A percentile compares a stretch with the other conserved stretches of the same genome.
These are phyloP conservation scores for Penicillium malachiteum DNA, from an alignment of 495 filamentous ascomycete species.

Conservation along the genomic window DNA sequence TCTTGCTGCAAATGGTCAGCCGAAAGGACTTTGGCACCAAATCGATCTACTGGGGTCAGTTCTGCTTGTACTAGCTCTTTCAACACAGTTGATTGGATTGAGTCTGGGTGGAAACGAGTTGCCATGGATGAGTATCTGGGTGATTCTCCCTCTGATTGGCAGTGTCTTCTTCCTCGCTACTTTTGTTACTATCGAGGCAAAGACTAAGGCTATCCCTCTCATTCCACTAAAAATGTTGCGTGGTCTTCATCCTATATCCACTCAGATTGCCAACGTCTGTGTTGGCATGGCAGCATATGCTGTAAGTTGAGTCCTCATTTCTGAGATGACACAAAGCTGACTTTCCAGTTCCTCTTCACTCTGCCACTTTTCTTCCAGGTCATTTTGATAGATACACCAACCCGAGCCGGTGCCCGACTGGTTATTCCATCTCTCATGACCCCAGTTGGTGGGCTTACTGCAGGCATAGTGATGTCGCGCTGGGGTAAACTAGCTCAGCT, in stretches of 20 bases:
- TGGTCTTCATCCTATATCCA: conserved; percentile 51
- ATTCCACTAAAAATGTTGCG: conserved; percentile 58
- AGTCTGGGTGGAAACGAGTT: conserved; percentile 63
- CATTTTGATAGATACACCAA: conserved; percentile 59
- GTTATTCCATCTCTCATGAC: conserved; percentile 62
- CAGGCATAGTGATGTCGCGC: conserved; percentile 63
- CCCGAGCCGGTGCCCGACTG: conserved; percentile 57
- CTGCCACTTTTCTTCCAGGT: conserved; percentile 66
- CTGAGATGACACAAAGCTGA: not conserved
- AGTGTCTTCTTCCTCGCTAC: conserved; percentile 49
- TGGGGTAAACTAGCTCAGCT: conserved; percentile 59
- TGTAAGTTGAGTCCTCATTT: conserved; percentile 35
- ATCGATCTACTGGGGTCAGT: conserved; percentile 58
- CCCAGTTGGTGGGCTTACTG: conserved; percentile 58
- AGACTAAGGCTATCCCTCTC: conserved; percentile 57
- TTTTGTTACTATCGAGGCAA: conserved; percentile 56
- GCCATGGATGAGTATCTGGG: conserved; percentile 57
- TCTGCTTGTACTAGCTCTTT: conserved; percentile 57
- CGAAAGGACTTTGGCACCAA: conserved; percentile 47
- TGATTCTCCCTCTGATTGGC: conserved; percentile 49
- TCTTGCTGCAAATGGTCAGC: conserved; percentile 18
- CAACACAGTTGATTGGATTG: conserved; percentile 56
- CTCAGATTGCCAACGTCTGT: conserved; percentile 59
- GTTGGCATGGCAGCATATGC: conserved; percentile 63
- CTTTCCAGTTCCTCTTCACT: conserved; percentile 59